These are phyloP conservation scores for Didymella glomerata DNA, from an alignment of 2,329 filamentous ascomycete genomes.

Conservation along the genomic window DNA sequence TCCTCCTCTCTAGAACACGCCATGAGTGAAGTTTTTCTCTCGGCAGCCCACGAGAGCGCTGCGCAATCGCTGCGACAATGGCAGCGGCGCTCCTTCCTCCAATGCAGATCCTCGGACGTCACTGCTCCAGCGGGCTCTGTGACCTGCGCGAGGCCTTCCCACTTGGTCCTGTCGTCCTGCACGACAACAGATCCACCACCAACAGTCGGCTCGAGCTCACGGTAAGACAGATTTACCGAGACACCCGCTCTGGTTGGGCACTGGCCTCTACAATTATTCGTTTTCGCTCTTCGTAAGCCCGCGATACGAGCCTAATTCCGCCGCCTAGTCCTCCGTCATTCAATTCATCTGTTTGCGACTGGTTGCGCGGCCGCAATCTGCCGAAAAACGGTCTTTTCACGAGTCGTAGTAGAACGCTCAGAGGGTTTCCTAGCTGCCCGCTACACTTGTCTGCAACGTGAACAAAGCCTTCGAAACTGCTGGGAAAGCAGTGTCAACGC, in stretches of 20 bases:
- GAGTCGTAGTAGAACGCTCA: conserved; percentile 11
- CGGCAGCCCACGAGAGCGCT: background rate
- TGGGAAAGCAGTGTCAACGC: conserved; percentile 4
- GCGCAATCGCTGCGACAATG: background rate
- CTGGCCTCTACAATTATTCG: conserved; percentile 3
- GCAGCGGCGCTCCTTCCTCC: conserved; percentile 10
- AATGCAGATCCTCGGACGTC: conserved; percentile 21
- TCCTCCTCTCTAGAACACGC: background rate
- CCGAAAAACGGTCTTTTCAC: conserved; percentile 12
- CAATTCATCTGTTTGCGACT: conserved; percentile 16
- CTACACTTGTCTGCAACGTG: conserved; percentile 4
- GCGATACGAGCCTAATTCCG: conserved; percentile 10
- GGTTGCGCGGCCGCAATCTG: conserved; percentile 12
- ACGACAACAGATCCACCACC: conserved; percentile 18
- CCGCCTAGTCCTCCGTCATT: conserved; percentile 9
- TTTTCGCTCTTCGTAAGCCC: conserved; percentile 10
- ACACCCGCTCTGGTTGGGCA: conserved; percentile 8
- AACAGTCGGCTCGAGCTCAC: conserved; percentile 18
- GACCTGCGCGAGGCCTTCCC: conserved; percentile 11
- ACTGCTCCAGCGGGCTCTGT: conserved; percentile 4
- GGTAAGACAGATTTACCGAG: conserved; percentile 11
- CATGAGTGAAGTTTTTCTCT: background rate
- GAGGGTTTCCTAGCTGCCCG: background rate
- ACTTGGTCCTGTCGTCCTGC: conserved; percentile 19
- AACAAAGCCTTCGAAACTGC: background rate